Evolutionary conservation across 108 stramenopile genomes (phyloP), one percentile per base, ranked within the genome.

Genomic region (Discostella stelligeroides): DNA sequence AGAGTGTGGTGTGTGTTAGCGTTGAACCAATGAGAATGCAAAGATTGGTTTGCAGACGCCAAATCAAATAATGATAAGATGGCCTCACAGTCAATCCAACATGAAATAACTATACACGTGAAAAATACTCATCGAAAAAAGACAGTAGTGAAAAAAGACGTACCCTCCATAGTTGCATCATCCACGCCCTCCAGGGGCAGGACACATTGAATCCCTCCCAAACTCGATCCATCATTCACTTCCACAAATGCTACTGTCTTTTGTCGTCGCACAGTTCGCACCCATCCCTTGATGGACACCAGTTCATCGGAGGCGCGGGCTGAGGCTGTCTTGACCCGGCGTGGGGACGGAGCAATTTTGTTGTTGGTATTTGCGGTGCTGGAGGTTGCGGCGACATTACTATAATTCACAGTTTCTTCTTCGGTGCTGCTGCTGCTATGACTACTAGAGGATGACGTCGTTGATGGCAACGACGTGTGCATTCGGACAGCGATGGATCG

Each of bases 191-290:
- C 85, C 76, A 89, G 87, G 2, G 81, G 57, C 38, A 95, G 30
- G 17, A 97, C 97, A 69, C 89, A 88, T 75, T 99, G 99, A 53
- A 98, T 85, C 20, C 97, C 97, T 14, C 80, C 63, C 74, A 97
- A 76, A 68, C 81, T 94, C 43, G 91, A 92, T 18, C 99, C 99
- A 85, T 99, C 99, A 81, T 98, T 99, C 17, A 99, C 88, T 77
- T 99, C 90, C 17, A 99, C 82, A 85, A 99, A 99, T 12, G 97
- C 90, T 45, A 98, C 69, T 9, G 93, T 96, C 84, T 99, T 99
- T 83, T 99, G 98, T 70, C 93, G 93, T 29, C 99, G 86, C 24
- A 97, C 86, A 6, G 99, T 98, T 62, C 96, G 68, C 17, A 98
- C 96, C 99, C 99, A 99, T 34, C 99, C 99, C 66, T 97, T 96